Percentiles rank a stretch among this genome's conserved stretches.
These are phyloP conservation scores for Endothia cerciana DNA, from an alignment of 2,329 filamentous ascomycete genomes.

Conservation along the genomic window DNA sequence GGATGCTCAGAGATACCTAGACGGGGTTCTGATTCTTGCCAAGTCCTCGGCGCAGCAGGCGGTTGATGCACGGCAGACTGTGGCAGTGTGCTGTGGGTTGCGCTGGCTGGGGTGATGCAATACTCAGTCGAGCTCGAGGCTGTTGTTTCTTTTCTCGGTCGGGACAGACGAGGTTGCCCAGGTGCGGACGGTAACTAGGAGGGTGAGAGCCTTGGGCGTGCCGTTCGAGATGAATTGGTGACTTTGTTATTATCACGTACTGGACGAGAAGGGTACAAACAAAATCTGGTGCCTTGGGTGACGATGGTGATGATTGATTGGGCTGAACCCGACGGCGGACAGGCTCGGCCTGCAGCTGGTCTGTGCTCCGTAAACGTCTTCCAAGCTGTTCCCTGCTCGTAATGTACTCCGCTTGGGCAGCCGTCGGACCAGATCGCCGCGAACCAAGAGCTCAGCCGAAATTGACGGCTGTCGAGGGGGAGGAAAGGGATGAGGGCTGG, in stretches of 20 bases:
- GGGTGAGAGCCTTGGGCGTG: too few species aligned
- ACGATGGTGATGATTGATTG: background rate
- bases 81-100: slow-evolving; percentile 14
- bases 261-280: background rate
- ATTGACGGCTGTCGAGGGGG: background rate
- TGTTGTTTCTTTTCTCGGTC: background rate
- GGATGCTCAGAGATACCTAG: background rate
- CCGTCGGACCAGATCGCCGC: slow-evolving; percentile 3
- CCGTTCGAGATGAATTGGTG: background rate
- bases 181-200: background rate
- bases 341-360: slow-evolving; percentile 12
- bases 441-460: background rate
- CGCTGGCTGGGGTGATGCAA: slow-evolving; percentile 20
- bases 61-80: slow-evolving; percentile 12
- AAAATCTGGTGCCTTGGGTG: background rate
- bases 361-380: slow-evolving; percentile 3
- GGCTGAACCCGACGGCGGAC: slow-evolving; percentile 2
- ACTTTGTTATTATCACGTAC: background rate
- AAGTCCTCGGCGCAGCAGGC: slow-evolving; percentile 24
- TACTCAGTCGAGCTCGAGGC: background rate
- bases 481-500: background rate
- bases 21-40: slow-evolving; percentile 14
- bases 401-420: slow-evolving; percentile 27
- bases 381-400: slow-evolving; percentile 3
- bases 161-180: background rate